These are phyloP conservation scores for Striga asiatica DNA, from an alignment of 257 asterid species.

Conservation along the genomic window DNA sequence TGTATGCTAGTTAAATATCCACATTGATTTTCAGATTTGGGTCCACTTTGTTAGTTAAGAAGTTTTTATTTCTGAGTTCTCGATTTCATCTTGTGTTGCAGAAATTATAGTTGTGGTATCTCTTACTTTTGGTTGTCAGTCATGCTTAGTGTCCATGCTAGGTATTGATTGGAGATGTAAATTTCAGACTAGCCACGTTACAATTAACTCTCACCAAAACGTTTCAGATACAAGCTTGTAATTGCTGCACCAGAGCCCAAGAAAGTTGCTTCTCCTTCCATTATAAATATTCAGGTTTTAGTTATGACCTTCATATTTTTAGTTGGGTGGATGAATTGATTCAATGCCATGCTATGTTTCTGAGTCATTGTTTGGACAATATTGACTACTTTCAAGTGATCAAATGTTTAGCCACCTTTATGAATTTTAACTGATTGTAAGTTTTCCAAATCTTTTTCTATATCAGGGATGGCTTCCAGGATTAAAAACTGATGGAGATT, in stretches of 20 bases:
- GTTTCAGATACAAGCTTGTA: slow-evolving; percentile 71
- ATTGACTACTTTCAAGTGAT: no score
- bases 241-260: slow-evolving; percentile 69
- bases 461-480: slow-evolving; percentile 96
- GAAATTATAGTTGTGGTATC: slow-evolving; percentile 7
- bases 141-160: no score
- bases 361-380: no score
- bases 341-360: no score
- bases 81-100: background rate
- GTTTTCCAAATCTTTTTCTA: slow-evolving; percentile 8
- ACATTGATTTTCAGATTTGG: background rate
- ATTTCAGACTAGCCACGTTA: background rate
- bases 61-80: background rate
- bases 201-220: slow-evolving; percentile 1
- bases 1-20: background rate
- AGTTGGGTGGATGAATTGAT: background rate
- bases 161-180: background rate
- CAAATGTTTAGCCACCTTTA: no score
- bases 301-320: slow-evolving; percentile 1
- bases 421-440: background rate
- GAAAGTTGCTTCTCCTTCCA: slow-evolving; percentile 67
- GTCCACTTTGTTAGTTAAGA: background rate
- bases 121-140: background rate
- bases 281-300: slow-evolving; percentile 67
- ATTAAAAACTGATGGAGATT: slow-evolving; percentile 68